Evolutionary conservation across 176 grass and related monocot species (phyloP), one percentile per base, ranked within the genome.

Genomic region (Aegilops umbellulata): DNA sequence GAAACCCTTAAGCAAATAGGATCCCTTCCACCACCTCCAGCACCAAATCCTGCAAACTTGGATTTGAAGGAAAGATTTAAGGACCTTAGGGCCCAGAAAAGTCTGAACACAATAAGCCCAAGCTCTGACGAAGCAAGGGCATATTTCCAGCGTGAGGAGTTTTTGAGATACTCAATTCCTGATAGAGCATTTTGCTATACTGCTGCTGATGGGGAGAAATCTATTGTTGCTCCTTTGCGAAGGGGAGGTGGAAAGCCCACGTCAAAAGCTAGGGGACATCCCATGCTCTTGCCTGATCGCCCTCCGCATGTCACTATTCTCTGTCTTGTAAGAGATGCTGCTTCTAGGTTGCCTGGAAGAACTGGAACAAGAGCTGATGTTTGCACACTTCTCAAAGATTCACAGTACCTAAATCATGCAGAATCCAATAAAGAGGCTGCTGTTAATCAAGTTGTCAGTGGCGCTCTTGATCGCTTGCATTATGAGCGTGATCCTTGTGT

Each of bases 331-430:
- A 91, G 97, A 70, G 97, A 99, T 91, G 89, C 97, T 62, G 94
- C 97, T 23, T 89, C 97, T 68, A 96, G 97, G 85, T 90, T 99
- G 72, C 97, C 97, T 83, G 88, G 86, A 69, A 87, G 89, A 82
- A 99, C 95, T 77, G 97, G 97, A 90, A 99, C 97, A 62, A 95
- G 97, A 87, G 94, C 97, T 78, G 97, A 99, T 87, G 97, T 99
- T 47, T 99, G 97, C 72, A 99, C 94, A 35, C 86, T 99, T 27
- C 91, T 99, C 74, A 95, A 89, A 78, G 97, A 99, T 82, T 99
- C 97, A 17, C 97, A 99, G 55, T 99, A 99, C 63, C 90, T 96
- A 82, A 90, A 96, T 82, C 87, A 94, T 80, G 90, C 91, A 73
- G 88, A 96, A 77, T 88, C 92, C 34, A 88, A 81, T 78, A 91